Evolutionary conservation across 352 stramenopile genomes (phyloP).

Genomic region (Salisapilia sapeloensis): DNA sequence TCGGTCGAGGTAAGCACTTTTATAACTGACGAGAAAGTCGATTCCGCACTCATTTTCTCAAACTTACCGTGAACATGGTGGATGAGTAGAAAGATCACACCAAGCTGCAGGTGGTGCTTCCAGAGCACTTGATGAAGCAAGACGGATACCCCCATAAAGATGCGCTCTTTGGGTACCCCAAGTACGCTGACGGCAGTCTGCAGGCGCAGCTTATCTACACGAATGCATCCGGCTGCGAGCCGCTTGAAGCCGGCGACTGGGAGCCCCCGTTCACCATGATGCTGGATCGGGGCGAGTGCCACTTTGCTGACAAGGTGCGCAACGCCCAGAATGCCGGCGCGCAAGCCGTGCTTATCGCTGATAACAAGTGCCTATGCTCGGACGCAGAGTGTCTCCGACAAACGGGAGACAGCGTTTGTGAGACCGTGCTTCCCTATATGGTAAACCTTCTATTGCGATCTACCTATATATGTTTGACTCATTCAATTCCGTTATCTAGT

Average conservation of each 20-base stretch:
- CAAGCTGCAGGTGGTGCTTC: conserved; percentile 81
- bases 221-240: conserved; percentile 53
- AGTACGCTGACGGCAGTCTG: conserved; percentile 80
- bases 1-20: conserved; percentile 41
- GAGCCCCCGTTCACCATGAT: conserved; percentile 90
- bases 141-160: conserved; percentile 93
- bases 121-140: conserved; percentile 78
- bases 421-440: conserved; percentile 80
- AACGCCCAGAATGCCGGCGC: conserved; percentile 85
- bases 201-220: conserved; percentile 85
- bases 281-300: conserved; percentile 91
- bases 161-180: conserved; percentile 91
- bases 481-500: conserved; percentile 13
- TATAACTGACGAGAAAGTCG: not conserved
- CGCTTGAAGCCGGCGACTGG: conserved; percentile 70
- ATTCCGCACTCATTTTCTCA: too few relatives aligned
- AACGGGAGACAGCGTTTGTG: conserved; percentile 72
- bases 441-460: conserved; percentile 10
- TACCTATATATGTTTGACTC: conserved; percentile 2
- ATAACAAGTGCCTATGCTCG: conserved; percentile 92
- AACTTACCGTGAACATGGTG: too few relatives aligned
- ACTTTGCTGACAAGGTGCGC: conserved; percentile 93
- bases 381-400: conserved; percentile 56
- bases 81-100: conserved; percentile 73
- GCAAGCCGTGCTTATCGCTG: conserved; percentile 89